Evolutionary conservation across 768 basidiomycete genomes (phyloP), one percentile per base, ranked within the genome.

Genomic region (Xerocomellus intermedius): DNA sequence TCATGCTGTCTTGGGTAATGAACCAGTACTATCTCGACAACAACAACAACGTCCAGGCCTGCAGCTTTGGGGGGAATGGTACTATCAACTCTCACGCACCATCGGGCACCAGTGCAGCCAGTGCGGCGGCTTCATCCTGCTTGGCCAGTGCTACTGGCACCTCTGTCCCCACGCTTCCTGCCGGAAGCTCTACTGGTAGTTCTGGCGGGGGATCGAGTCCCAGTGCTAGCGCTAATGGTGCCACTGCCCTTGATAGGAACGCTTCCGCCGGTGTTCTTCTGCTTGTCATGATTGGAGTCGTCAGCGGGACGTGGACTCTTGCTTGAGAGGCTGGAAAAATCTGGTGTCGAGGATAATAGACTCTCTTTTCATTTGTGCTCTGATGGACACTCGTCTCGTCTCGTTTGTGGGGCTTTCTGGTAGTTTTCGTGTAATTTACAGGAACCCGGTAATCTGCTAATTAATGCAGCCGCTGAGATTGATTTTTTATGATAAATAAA

Each of bases 1-100:
- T 88, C 71, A 87, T 92, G 77, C 72, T 93, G 35, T 91, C 89
- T 21, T 96, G 82, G 68, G 84, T 87, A 45, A 89, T 95, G 83
- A 88, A 82, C 69, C 75, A 84, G 55, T 93, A 81, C 69, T 95
- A 87, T 66, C 83, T 89, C 64, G 68, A 76, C 30, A 81, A 81
- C 52, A 80, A 80, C 68, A 79, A 81, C 57, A 73, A 84, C 50
- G 65, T 74, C 17, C 74, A 80, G 48, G 77, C 89, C 8, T 96
- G 94, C 73, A 82, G 80, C 74, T 96, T 97, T 67, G 70, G 71
- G 49, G 92, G 94, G 8, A 97, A 97, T 66, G 94, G 85, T 6
- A 91, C 90, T 16, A 76, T 91, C 59, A 89, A 90, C 63, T 12
- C 74, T 16, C 66, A 65, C 4, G 82, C 83, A 16, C 78, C 86